A percentile compares a stretch with the other conserved stretches of the same genome.
Conservation (phyloP, 768 basidiomycete species). For the Lactarius evosmus region DNA sequence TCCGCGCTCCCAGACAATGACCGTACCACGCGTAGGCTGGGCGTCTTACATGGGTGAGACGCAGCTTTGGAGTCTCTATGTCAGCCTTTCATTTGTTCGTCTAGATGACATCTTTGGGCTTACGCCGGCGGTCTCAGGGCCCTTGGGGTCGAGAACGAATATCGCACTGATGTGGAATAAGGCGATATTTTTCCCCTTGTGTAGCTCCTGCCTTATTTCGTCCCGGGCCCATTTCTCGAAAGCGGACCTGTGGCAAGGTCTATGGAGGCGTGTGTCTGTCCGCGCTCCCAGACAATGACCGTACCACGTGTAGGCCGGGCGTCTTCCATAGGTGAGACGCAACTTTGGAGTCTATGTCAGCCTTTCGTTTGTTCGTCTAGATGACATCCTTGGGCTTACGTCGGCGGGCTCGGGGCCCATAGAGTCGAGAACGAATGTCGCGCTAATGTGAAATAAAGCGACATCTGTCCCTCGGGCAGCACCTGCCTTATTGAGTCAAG, state of each 20-base stretch:
- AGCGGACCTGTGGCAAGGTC: conserved; percentile 16
- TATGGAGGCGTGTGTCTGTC: too few species aligned
- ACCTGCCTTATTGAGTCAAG: conserved; percentile 22
- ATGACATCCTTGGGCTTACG: not conserved
- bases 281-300: conserved; percentile 21
- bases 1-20: conserved; percentile 20
- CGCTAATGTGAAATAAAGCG: conserved; percentile 21
- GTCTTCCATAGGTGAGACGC: conserved; percentile 9
- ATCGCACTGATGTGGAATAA: conserved; percentile 21
- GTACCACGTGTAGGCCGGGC: conserved; percentile 18
- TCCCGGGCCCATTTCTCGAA: conserved; percentile 22
- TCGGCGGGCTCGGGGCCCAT: conserved; percentile 10
- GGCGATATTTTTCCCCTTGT: conserved; percentile 13
- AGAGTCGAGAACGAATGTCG: conserved; percentile 21
- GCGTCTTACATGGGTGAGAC: conserved; percentile 11
- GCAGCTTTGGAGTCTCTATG: not conserved
- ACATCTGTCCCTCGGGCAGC: conserved; percentile 7
- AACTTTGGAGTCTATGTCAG: not conserved
- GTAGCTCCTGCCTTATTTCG: conserved; percentile 19
- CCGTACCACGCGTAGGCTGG: conserved; percentile 21
- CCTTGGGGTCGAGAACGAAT: conserved; percentile 20
- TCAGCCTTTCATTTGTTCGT: conserved; percentile 7
- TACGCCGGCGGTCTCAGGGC: conserved; percentile 11
- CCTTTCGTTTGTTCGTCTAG: conserved; percentile 1
- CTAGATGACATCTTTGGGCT: not conserved